Evolutionary conservation across 805 yeast species (phyloP), one percentile per base, ranked within the genome.

Genomic region (Huiozyma naganishii): DNA sequence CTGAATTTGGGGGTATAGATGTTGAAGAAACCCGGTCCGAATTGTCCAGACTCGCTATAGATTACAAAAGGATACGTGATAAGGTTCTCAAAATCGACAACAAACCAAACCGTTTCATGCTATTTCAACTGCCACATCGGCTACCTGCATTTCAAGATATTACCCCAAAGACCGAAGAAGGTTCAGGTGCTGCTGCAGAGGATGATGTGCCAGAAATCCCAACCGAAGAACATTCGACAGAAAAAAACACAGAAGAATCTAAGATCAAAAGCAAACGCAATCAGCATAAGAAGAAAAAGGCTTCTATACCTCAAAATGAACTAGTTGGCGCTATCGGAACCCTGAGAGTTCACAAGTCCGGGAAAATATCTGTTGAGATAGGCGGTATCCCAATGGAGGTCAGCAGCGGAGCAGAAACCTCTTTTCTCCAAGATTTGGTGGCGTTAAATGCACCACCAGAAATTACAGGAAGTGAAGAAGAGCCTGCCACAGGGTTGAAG

Each of bases 321-420:
- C 46, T 52, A 43, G 23, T 65, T 35, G 96, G 96, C 1, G 69
- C 69, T 43, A 70, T 87, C 34, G 97, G 97, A 6, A 70, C 74
- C 7, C 56, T 90, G 32, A 75, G 90, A 44, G 69, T 80, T 39
- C 96, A 89, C 60, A 76, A 80, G 54, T 85, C 95, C 1, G 97
- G 97, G 3, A 84, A 76, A 57, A 61, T 87, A 17, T 72, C 94
- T 4, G 73, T 89, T 61, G 73, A 77, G 47, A 66, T 90, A 34
- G 95, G 95, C 10, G 74, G 77, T 41, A 74, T 77, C 6, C 69
- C 74, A 3, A 73, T 80, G 71, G 86, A 82, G 45, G 78, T 88
- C 23, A 68, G 79, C 5, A 72, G 75, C 53, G 96, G 96, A 11
- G 77, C 85, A 3, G 72, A 79, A 9, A 61, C 83, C 6, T 70